Evolutionary conservation across 805 yeast species (phyloP).

Genomic region (Lachancea waltii): DNA sequence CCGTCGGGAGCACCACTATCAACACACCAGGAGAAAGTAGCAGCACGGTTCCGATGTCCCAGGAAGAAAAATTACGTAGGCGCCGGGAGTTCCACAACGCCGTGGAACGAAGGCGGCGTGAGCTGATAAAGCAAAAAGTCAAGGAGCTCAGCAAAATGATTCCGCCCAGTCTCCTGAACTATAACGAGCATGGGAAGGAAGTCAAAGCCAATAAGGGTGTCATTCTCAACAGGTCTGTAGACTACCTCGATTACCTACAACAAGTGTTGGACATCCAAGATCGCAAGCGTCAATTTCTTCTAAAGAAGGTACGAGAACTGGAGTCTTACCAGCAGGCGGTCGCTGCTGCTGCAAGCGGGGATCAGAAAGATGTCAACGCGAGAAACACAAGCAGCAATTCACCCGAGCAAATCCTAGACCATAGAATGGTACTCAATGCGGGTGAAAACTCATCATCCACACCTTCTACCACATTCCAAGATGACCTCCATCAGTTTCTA

Average conservation of each 20-base stretch:
- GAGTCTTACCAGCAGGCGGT: slow-evolving; percentile 15
- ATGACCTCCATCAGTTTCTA: slow-evolving; percentile 28
- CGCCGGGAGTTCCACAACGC: slow-evolving; percentile 90
- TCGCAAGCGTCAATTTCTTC: slow-evolving; percentile 38
- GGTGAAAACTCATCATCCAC: slow-evolving; percentile 6
- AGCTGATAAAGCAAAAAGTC: slow-evolving; percentile 81
- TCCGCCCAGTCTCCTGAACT: slow-evolving; percentile 63
- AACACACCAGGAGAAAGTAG: slow-evolving; percentile 32
- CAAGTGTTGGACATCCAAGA: slow-evolving; percentile 55
- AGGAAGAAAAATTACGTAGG: slow-evolving; percentile 65
- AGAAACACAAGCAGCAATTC: slow-evolving; percentile 9
- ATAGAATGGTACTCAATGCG: slow-evolving; percentile 13
- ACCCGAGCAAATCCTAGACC: slow-evolving; percentile 26
- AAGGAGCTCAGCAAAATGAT: slow-evolving; percentile 75
- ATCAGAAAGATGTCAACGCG: too few species aligned
- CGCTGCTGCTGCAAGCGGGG: not conserved
- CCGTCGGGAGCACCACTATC: slow-evolving; percentile 32
- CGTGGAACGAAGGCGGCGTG: slow-evolving; percentile 87
- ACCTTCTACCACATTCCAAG: slow-evolving; percentile 12
- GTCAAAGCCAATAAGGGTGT: slow-evolving; percentile 78
- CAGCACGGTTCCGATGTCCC: slow-evolving; percentile 16
- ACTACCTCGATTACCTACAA: slow-evolving; percentile 62
- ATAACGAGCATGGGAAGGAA: slow-evolving; percentile 47
- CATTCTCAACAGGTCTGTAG: slow-evolving; percentile 70
- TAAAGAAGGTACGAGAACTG: slow-evolving; percentile 34